These are phyloP conservation scores for Dendrobium officinale DNA, from an alignment of 106 monocot species.

Conservation along the genomic window DNA sequence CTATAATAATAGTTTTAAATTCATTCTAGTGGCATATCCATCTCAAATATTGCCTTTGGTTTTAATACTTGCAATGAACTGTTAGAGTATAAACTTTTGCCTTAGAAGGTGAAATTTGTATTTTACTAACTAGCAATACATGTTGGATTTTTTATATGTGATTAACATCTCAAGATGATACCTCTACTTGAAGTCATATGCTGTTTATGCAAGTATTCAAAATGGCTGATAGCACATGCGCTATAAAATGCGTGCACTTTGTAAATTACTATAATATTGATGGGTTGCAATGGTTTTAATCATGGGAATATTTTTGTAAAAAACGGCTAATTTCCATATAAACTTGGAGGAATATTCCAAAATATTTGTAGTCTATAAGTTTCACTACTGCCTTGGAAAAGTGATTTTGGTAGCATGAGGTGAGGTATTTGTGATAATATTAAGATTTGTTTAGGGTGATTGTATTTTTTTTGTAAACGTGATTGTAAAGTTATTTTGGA, in stretches of 20 bases:
- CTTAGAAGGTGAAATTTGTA: background rate
- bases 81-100: background rate
- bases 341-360: background rate
- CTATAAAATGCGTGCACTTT: background rate
- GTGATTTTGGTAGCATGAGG: background rate
- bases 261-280: background rate
- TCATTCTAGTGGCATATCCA: background rate
- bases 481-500: too few relatives aligned
- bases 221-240: background rate
- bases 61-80: background rate
- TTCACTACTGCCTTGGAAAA: background rate
- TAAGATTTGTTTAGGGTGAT: too few relatives aligned
- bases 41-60: background rate
- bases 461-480: too few relatives aligned
- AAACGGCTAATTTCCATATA: background rate
- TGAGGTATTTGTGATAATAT: background rate
- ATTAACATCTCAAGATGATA: background rate
- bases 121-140: background rate
- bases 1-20: background rate
- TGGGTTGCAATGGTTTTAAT: background rate
- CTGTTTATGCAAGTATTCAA: background rate
- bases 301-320: background rate
- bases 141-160: background rate
- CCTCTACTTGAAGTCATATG: background rate
- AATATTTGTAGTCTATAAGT: background rate